Conservation (phyloP, 805 yeast genomes). For the Suhomyces faveliae region DNA sequence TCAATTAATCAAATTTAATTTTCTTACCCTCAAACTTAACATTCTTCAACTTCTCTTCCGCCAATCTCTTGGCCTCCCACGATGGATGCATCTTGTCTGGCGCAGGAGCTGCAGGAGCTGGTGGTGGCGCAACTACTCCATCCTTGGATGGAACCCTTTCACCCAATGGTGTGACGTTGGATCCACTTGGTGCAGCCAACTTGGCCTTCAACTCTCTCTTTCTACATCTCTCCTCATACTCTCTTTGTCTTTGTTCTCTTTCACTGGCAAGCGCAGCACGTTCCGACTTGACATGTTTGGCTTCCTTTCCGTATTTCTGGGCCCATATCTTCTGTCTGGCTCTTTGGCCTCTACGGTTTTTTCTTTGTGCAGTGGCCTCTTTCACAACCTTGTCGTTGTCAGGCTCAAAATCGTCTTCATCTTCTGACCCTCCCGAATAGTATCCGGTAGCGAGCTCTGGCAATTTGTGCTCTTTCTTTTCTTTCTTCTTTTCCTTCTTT, state of each 20-base stretch:
- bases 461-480: conserved; percentile 35
- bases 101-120: conserved; percentile 4
- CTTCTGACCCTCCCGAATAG: conserved; percentile 79
- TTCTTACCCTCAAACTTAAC: conserved; percentile 83
- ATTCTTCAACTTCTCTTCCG: conserved; percentile 62
- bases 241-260: conserved; percentile 57
- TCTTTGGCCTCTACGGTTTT: conserved; percentile 94
- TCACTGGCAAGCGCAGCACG: conserved; percentile 52
- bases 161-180: conserved; percentile 40
- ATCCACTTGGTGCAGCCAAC: conserved; percentile 38
- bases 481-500: conserved; percentile 17
- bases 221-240: conserved; percentile 69
- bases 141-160: conserved; percentile 17
- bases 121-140: conserved; percentile 1
- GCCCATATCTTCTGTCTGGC: conserved; percentile 98
- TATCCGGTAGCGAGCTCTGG: conserved; percentile 82
- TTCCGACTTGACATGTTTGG: conserved; percentile 78
- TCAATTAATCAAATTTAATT: conserved; percentile 61
- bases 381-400: conserved; percentile 51
- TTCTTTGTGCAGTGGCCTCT: conserved; percentile 55
- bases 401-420: conserved; percentile 44
- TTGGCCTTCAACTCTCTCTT: conserved; percentile 59
- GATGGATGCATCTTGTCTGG: conserved; percentile 75
- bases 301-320: conserved; percentile 74
- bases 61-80: conserved; percentile 87